Evolutionary conservation across 768 basidiomycete genomes (phyloP).

Genomic region (Amanita pseudoporphyria): DNA sequence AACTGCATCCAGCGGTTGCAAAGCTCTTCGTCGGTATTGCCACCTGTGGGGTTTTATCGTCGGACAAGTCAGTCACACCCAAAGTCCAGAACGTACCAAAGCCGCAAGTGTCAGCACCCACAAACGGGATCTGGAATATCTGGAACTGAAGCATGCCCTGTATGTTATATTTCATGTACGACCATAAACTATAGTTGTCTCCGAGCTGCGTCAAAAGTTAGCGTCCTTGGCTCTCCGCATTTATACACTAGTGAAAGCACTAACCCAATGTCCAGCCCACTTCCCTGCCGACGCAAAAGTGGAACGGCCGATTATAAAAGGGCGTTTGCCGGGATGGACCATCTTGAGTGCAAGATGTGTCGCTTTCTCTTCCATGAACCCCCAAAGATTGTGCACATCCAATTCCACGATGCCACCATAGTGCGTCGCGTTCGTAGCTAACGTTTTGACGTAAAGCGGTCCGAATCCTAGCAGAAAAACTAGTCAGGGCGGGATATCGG

Average conservation of each 20-base stretch:
- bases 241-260: conserved; percentile 9
- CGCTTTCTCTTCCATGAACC: conserved; percentile 60
- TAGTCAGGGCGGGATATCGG: conserved; percentile 2
- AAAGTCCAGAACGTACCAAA: conserved; percentile 32
- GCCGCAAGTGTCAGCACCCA: conserved; percentile 72
- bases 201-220: conserved; percentile 39
- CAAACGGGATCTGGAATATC: conserved; percentile 75
- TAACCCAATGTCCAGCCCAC: conserved; percentile 68
- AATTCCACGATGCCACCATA: conserved; percentile 50
- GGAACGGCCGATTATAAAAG: conserved; percentile 63
- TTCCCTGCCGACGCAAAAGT: conserved; percentile 60
- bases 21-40: conserved; percentile 71
- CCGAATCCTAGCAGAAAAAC: conserved; percentile 35
- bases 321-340: conserved; percentile 48
- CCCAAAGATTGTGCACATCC: conserved; percentile 65
- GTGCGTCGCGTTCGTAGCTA: conserved; percentile 70
- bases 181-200: conserved; percentile 71
- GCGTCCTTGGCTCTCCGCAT: background rate
- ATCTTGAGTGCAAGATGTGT: conserved; percentile 50
- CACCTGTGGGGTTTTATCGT: conserved; percentile 19
- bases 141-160: conserved; percentile 79
- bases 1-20: conserved; percentile 84
- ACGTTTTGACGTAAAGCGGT: conserved; percentile 39
- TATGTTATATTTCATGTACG: conserved; percentile 60
- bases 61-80: conserved; percentile 11